A percentile compares a stretch with the other conserved stretches of the same genome.
Evolutionary conservation across 192 early-diverging fungal species (phyloP).

Genomic region (Rhizoclosmatium sp.): DNA sequence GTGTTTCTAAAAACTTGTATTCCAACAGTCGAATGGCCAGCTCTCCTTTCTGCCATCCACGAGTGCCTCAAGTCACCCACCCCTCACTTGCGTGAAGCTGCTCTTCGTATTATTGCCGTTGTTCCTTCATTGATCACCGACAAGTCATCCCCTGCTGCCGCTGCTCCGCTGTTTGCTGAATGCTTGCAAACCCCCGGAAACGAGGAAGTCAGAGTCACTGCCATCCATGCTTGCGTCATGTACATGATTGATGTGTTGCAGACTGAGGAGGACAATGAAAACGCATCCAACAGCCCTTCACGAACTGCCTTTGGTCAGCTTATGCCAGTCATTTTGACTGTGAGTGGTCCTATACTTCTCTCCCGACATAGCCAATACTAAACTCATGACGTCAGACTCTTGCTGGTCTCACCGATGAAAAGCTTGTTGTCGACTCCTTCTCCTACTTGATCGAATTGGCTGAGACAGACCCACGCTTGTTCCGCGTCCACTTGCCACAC

Average conservation of each 20-base stretch:
- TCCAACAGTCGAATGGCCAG: conserved; percentile 75
- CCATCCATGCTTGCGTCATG: conserved; percentile 65
- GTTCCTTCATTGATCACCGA: conserved; percentile 80
- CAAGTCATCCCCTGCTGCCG: conserved; percentile 68
- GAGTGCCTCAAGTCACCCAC: conserved; percentile 80
- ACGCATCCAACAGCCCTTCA: conserved; percentile 3
- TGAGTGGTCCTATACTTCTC: conserved; percentile 43
- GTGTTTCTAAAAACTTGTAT: neutral
- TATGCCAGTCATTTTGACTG: conserved; percentile 85
- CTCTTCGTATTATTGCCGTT: conserved; percentile 88
- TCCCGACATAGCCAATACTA: too few species aligned
- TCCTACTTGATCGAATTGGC: conserved; percentile 76
- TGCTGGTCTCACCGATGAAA: conserved; percentile 55
- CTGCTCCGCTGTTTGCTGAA: conserved; percentile 75
- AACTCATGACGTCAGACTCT: conserved; percentile 24
- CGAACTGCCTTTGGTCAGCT: conserved; percentile 61
- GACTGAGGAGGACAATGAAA: conserved; percentile 48
- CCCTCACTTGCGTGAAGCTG: conserved; percentile 82
- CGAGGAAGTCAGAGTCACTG: conserved; percentile 56
- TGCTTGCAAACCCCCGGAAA: conserved; percentile 74
- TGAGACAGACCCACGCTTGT: conserved; percentile 80
- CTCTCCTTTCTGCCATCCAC: conserved; percentile 81
- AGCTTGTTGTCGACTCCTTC: conserved; percentile 55
- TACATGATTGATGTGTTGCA: conserved; percentile 77
- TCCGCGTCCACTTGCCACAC: conserved; percentile 79